phyloP scores from a whole-genome alignment of 2,329 filamentous ascomycete species.

The Lachnum nothofagi region DNA sequence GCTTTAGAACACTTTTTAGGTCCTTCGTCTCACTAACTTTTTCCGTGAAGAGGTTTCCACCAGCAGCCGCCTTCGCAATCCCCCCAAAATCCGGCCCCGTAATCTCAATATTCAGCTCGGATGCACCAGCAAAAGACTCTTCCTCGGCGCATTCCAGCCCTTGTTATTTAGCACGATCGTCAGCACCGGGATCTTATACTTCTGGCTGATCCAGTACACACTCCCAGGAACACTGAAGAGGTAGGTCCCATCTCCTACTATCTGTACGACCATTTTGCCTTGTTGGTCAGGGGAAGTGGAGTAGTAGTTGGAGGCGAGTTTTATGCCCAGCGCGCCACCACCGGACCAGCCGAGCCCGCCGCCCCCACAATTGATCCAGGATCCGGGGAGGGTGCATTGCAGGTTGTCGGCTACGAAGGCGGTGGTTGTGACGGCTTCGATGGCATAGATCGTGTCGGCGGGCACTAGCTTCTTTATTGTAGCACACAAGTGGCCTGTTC shows the following conservation, averaged over 20 bases:
- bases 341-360: constrained; percentile 78
- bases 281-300: constrained; percentile 46
- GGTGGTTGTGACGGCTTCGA: constrained; percentile 74
- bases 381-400: constrained; percentile 60
- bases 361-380: constrained; percentile 76
- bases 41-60: constrained; percentile 57
- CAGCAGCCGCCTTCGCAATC: constrained; percentile 61
- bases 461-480: constrained; percentile 52
- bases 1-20: constrained; percentile 47
- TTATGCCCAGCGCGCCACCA: constrained; percentile 69
- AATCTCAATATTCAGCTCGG: too few species aligned
- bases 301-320: constrained; percentile 55
- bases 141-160: constrained; percentile 62
- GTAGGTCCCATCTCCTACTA: constrained; percentile 65
- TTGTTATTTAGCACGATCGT: constrained; percentile 67
- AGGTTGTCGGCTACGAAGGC: constrained; percentile 65
- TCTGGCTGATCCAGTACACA: constrained; percentile 64
- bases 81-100: constrained; percentile 61
- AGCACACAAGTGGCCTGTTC: constrained; percentile 47
- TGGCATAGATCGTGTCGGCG: constrained; percentile 64
- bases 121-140: constrained; percentile 59
- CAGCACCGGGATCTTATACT: constrained; percentile 61
- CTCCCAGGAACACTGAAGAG: constrained; percentile 60
- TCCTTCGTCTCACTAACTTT: constrained; percentile 53
- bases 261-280: constrained; percentile 56